Evolutionary conservation across 495 filamentous ascomycete genomes (phyloP), one percentile per base, ranked within the genome.

Genomic region (Penicillium manginii): DNA sequence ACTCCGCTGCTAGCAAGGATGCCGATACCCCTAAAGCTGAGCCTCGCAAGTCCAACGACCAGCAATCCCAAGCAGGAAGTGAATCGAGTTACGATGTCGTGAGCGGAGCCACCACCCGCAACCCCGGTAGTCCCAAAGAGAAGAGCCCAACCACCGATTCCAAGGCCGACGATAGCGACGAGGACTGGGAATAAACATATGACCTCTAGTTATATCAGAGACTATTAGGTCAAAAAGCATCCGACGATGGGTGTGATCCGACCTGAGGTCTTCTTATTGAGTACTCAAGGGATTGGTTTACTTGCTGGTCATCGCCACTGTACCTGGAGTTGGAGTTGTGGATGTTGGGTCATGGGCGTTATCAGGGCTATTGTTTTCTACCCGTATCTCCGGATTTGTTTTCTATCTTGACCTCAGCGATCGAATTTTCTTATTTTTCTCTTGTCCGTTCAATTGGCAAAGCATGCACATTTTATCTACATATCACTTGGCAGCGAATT

Each of bases 71-170:
- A 60, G 83, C 91, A 18, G 92, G 90, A 67, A 96, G 91, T 71
- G 93, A 97, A 64, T 89, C 90, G 17, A 96, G 91, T 76, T 97
- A 97, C 65, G 93, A 97, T 70, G 80, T 97, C 33, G 91, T 97
- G 40, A 96, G 91, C 63, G 92, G 92, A 17, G 85, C 88, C 8
- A 86, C 89, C 11, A 97, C 91, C 70, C 87, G 87, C 51, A 86
- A 91, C 26, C 86, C 87, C 12, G 82, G 83, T 2, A 93, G 90
- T 68, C 93, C 93, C 29, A 90, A 88, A 72, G 87, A 87, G 54
- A 81, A 80, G 63, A 75, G 78, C 40, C 59, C 81, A 26, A 72
- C 77, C 8, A 78, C 81, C 56, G 77, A 80, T 61, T 71, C 78
- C 50, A 78, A 79, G 60, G 78, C 75, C 29, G 85, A 86, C 45